These are phyloP conservation scores for Tieghemostelium lacteum DNA, from an alignment of 78 protist species.

Conservation along the genomic window DNA sequence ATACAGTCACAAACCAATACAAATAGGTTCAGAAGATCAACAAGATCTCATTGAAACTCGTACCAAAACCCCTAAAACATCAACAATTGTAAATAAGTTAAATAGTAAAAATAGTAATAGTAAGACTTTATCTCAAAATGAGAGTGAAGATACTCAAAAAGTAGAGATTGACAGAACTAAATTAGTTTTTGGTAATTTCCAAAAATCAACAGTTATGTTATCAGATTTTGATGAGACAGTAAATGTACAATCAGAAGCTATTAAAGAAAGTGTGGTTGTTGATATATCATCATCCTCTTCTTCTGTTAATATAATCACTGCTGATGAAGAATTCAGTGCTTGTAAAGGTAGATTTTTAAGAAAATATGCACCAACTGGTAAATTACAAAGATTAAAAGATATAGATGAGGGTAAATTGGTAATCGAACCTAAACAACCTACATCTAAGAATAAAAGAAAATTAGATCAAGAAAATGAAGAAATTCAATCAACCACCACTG, in stretches of 20 bases:
- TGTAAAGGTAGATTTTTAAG: conserved; percentile 48
- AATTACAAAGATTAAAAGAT: conserved; percentile 51
- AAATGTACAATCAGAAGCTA: not conserved
- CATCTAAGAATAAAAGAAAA: not conserved
- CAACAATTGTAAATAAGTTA: not conserved
- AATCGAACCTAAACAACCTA: not conserved
- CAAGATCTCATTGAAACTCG: conserved; percentile 39
- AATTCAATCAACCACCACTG: not conserved
- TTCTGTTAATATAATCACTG: not conserved
- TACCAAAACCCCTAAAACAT: not conserved
- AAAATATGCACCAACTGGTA: conserved; percentile 71
- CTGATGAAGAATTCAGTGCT: conserved; percentile 25
- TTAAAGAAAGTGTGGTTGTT: not conserved
- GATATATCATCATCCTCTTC: not conserved
- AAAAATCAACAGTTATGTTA: not conserved
- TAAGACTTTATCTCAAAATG: not conserved
- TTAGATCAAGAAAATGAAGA: conserved; percentile 15
- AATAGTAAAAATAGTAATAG: conserved; percentile 6
- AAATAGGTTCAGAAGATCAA: conserved; percentile 20
- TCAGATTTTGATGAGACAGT: not conserved
- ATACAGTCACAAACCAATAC: conserved; percentile 8
- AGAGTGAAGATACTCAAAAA: not conserved
- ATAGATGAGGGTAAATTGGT: conserved; percentile 28
- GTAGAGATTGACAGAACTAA: not conserved
- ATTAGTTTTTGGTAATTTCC: not conserved